Conservation (phyloP, 2,329 filamentous ascomycete species). For the Ceratocystis lukuohia region DNA sequence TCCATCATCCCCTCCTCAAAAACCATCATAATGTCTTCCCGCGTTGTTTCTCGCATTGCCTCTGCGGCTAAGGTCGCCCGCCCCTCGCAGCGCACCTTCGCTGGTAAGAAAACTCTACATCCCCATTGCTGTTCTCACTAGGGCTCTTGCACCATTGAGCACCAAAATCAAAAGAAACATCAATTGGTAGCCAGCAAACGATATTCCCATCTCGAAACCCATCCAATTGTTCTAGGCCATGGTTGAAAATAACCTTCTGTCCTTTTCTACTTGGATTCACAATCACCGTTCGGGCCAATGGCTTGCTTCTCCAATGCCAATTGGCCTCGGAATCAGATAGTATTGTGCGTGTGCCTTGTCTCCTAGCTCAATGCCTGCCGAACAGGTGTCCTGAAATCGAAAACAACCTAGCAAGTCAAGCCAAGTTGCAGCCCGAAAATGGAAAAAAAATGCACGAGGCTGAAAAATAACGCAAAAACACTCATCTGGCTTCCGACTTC, state of each 20-base stretch:
- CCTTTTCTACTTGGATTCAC: background rate
- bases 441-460: background rate
- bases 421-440: background rate
- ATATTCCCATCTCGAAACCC: slow-evolving; percentile 1
- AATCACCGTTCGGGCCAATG: slow-evolving; percentile 8
- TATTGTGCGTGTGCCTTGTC: background rate
- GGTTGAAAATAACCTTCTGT: background rate
- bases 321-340: slow-evolving; percentile 8
- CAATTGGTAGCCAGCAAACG: slow-evolving; percentile 13
- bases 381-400: slow-evolving; percentile 17
- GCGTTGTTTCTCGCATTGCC: slow-evolving; percentile 21
- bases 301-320: background rate
- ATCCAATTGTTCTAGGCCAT: slow-evolving; percentile 14
- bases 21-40: slow-evolving; percentile 20
- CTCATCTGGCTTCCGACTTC: background rate
- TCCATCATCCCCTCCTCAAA: slow-evolving; percentile 18
- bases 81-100: slow-evolving; percentile 20
- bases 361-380: slow-evolving; percentile 5
- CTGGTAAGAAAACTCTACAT: slow-evolving; percentile 19
- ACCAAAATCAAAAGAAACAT: slow-evolving; percentile 11
- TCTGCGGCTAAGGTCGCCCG: slow-evolving; percentile 20
- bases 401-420: slow-evolving; percentile 7
- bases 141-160: slow-evolving; percentile 11
- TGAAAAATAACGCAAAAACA: slow-evolving; percentile 13
- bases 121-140: slow-evolving; percentile 18